Evolutionary conservation across 1,284 basidiomycete species (phyloP), one percentile per base, ranked within the genome.

Genomic region (Puccinia polysora): DNA sequence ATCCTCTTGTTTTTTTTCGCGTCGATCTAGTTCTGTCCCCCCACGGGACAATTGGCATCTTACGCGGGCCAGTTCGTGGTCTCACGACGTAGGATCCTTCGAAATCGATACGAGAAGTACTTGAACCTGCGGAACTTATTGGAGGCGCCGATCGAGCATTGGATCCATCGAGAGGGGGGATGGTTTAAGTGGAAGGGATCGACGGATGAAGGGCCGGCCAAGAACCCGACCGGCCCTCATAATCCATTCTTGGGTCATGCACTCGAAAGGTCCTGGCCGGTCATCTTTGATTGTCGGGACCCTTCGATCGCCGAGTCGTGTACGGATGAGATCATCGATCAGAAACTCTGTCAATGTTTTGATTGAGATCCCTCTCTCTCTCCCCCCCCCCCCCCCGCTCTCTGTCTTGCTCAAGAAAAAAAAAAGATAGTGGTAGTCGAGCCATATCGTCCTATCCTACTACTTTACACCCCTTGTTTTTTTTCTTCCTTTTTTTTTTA

Each of bases 1-100:
- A 77, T 23, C 65, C 77, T 4, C 77, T 75, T 71, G 77, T 78
- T 14, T 76, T 76, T 1, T 70, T 50, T 58, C 20, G n/a, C 14
- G 18, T 43, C 18, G 23, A 52, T 10, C 49, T 28, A 70, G 67
- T 52, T 70, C 18, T 70, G 67, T 60, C 67, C 67, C 7, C 67
- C 67, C 7, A 60, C 67, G 1, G 67, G 67, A 14, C 62, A 64
- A 40, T 47, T 70, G 40, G 58, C 60, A 2, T 79, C 79, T 8
- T 80, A 78, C 77, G 79, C 79, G 18, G 79, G 79, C 8, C 79
- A 80, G 69, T 80, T 80, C 69, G 50, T 79, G 43, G 79, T 77
- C 1, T 79, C 78, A 2, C 63, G 75, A 4, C 63, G 75, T 38
- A 65, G 79, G 28, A 79, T 80, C 25, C 49, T 76, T 10, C 55